A percentile compares a stretch with the other conserved stretches of the same genome.
Conservation (phyloP, 2,329 filamentous ascomycete species). For the Rhytidhysteron rufulum region DNA sequence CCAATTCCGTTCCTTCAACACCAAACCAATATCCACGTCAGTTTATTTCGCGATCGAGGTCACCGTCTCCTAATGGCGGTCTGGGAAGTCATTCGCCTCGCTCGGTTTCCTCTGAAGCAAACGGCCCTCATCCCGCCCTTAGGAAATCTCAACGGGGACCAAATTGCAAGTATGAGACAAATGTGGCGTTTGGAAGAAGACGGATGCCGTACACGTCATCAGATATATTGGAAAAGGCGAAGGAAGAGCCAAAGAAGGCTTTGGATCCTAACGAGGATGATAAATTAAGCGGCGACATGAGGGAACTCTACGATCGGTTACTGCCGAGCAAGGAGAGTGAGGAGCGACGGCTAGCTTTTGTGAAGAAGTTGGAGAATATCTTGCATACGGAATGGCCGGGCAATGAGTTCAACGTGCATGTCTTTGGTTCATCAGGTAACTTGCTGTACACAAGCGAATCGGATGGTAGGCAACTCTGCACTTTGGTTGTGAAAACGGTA, state of each 20-base stretch:
- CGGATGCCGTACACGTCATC: slow-evolving; percentile 90
- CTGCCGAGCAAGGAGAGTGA: slow-evolving; percentile 78
- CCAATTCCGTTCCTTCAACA: slow-evolving; percentile 88
- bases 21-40: slow-evolving; percentile 84
- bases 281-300: slow-evolving; percentile 75
- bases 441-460: slow-evolving; percentile 92
- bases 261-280: slow-evolving; percentile 37
- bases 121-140: slow-evolving; percentile 66
- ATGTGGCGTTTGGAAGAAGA: slow-evolving; percentile 73
- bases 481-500: slow-evolving; percentile 10
- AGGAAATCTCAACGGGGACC: slow-evolving; percentile 52
- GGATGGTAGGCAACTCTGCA: slow-evolving; percentile 65
- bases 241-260: slow-evolving; percentile 59
- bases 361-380: slow-evolving; percentile 82
- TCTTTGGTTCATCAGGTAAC: slow-evolving; percentile 98
- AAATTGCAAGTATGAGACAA: slow-evolving; percentile 85
- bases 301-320: slow-evolving; percentile 78
- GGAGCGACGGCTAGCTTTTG: slow-evolving; percentile 67
- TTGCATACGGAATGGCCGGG: slow-evolving; percentile 91
- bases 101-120: slow-evolving; percentile 86
- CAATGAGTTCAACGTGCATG: slow-evolving; percentile 80
- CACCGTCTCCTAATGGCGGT: slow-evolving; percentile 72
- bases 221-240: slow-evolving; percentile 71
- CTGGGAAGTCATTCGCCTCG: slow-evolving; percentile 78
- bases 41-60: slow-evolving; percentile 71